A percentile compares a stretch with the other conserved stretches of the same genome.
Conservation (phyloP, 192 early-diverging fungal species). For the Coemansia erecta region DNA sequence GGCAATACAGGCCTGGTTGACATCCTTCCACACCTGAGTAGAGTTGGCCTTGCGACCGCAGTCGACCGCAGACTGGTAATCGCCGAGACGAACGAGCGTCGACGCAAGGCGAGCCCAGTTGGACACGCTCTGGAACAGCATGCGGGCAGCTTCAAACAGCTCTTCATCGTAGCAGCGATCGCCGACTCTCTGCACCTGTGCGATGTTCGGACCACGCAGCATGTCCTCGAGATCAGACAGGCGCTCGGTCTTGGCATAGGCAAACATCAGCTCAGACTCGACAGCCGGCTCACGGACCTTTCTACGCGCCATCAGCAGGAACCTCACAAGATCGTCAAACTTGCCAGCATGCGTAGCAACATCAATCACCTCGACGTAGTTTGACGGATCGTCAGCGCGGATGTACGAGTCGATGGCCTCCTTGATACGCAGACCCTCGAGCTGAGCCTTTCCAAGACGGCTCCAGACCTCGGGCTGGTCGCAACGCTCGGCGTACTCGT, state of each 20-base stretch:
- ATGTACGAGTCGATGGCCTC: conserved; percentile 98
- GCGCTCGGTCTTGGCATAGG: conserved; percentile 92
- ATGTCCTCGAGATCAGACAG: conserved; percentile 93
- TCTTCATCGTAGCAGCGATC: conserved; percentile 93
- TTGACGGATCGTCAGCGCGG: conserved; percentile 87
- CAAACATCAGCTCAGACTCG: conserved; percentile 93
- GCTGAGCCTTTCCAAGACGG: conserved; percentile 90
- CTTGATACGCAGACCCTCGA: conserved; percentile 84
- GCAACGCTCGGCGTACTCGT: conserved; percentile 91
- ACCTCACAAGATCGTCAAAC: conserved; percentile 93
- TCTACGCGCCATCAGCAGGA: conserved; percentile 93
- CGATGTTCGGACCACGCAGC: conserved; percentile 88
- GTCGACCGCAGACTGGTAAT: conserved; percentile 96
- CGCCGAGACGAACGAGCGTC: conserved; percentile 92
- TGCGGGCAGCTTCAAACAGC: conserved; percentile 90
- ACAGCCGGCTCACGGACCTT: conserved; percentile 92
- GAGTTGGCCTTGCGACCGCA: conserved; percentile 98
- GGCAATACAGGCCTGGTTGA: conserved; percentile 93
- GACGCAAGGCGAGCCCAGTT: conserved; percentile 97
- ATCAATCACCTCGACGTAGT: conserved; percentile 86
- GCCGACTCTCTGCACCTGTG: conserved; percentile 88
- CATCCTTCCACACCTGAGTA: conserved; percentile 99
- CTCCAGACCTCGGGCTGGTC: conserved; percentile 95
- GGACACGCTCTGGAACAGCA: conserved; percentile 92
- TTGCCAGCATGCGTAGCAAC: conserved; percentile 80